These are phyloP conservation scores for Boletus patriciae DNA, from an alignment of 768 basidiomycete genomes.

Conservation along the genomic window DNA sequence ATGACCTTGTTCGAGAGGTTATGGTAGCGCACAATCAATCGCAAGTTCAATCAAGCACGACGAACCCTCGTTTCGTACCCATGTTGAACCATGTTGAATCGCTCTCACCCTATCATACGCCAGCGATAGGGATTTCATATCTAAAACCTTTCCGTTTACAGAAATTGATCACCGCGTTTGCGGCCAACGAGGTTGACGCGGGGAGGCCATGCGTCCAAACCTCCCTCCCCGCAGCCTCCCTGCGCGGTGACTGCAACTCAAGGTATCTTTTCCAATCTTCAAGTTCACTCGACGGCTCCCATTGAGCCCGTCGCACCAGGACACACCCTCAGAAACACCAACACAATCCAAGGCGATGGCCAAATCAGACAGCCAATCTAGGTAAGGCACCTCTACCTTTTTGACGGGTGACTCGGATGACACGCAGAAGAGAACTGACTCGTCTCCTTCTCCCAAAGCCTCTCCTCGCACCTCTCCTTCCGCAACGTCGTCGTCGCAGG, in stretches of 20 bases:
- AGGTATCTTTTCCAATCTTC: background rate
- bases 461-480: slow-evolving; percentile 3
- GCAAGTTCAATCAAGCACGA: background rate
- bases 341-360: slow-evolving; percentile 4
- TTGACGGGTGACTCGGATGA: background rate
- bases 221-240: background rate
- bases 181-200: slow-evolving; percentile 11
- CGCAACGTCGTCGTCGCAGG: slow-evolving; percentile 26
- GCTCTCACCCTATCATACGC: background rate
- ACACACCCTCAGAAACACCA: background rate
- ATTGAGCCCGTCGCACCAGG: background rate
- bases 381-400: background rate
- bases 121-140: background rate
- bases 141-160: background rate
- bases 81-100: too few relatives aligned
- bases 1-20: too few relatives aligned
- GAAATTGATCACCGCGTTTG: background rate
- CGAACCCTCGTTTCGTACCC: background rate
- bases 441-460: background rate
- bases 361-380: slow-evolving; percentile 5
- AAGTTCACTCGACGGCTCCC: background rate
- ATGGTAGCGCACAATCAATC: too few relatives aligned
- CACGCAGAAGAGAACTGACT: background rate
- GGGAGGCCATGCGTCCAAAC: background rate
- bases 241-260: background rate